Base-by-base conservation (phyloP, 1,284 basidiomycete species). In the Malassezia furfur region DNA sequence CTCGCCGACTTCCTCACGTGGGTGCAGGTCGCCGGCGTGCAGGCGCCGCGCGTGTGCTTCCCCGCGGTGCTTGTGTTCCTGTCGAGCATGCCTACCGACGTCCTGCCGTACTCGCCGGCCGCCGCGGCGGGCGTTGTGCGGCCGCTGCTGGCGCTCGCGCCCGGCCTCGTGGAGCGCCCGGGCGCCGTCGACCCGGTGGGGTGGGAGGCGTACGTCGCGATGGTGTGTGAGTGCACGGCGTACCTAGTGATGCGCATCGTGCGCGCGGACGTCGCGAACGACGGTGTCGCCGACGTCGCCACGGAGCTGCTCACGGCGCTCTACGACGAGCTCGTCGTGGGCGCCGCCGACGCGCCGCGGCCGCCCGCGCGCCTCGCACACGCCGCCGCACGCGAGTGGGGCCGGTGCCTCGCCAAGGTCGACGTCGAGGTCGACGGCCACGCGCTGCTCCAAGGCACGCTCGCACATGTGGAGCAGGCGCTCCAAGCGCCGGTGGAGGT, bases 71-170 rank as follows among this genome's bases (percentile, higher is more conserved):
- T 91, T 9, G 77, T 91, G 36, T 79, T 90, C 22, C 69, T 93
- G 4, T 85, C 86, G 0, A 88, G 86, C 0, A 82, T 93, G 25
- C 86, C 88, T 6, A 68, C 78, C 3, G 78, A 68, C 44, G 50
- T 78, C 12, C 64, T 79, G 22, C 69, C 76, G 0, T 61, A 69
- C 8, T 62, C 75, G 1, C 45, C 81, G 0, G 65, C 54, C 70
- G 65, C 65, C 0, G 64, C 75, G 25, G 44, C 61, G 0, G 78
- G 79, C n/a, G 75, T 91, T 32, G 84, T 88, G 67, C 75, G 77
- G 1, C 81, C 85, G 0, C 84, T 91, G 65, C 89, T 87, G 85
- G 81, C 82, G 9, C 85, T 86, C 0, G 74, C 87, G 0, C 82
- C 85, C 47, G 82, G 81, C 12, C 81, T 82, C 17, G 82, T 83